Conservation (phyloP, 2,329 filamentous ascomycete species). For the Diaporthe nobilis region DNA sequence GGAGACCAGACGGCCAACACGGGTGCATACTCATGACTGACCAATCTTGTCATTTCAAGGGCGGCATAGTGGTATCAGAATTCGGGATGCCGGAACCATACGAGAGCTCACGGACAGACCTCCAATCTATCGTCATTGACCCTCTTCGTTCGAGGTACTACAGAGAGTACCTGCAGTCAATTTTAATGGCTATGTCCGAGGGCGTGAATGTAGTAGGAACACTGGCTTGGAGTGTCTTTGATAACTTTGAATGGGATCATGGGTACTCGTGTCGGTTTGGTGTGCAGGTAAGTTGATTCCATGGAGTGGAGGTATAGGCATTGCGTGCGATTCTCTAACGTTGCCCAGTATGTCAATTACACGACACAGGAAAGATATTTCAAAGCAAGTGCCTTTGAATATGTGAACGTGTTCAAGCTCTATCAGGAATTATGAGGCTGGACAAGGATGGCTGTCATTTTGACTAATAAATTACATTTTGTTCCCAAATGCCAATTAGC, state of each 20-base stretch:
- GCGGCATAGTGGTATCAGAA: constrained; percentile 31
- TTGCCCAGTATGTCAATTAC: constrained; percentile 15
- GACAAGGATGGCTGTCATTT: neutral
- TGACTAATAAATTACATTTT: too few relatives aligned
- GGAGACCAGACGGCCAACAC: neutral
- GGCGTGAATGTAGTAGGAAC: constrained; percentile 28
- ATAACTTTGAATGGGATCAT: constrained; percentile 32
- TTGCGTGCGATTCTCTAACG: neutral
- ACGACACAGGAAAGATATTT: constrained; percentile 33
- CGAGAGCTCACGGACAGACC: constrained; percentile 17
- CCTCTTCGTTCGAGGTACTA: constrained; percentile 30
- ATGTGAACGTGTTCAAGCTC: constrained; percentile 13
- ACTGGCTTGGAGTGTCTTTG: constrained; percentile 11
- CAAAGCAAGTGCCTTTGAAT: constrained; percentile 32
- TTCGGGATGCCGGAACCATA: constrained; percentile 30
- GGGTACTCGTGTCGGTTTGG: constrained; percentile 25
- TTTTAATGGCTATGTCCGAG: constrained; percentile 25
- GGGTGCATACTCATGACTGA: neutral
- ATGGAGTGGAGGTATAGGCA: too few relatives aligned
- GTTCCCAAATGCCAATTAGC: too few relatives aligned
- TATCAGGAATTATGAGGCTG: neutral
- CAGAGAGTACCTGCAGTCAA: constrained; percentile 31
- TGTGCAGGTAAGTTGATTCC: constrained; percentile 8
- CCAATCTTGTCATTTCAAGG: neutral
- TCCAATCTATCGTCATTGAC: constrained; percentile 22